Conservation (phyloP, 768 basidiomycete genomes). For the Mrakia frigida region DNA sequence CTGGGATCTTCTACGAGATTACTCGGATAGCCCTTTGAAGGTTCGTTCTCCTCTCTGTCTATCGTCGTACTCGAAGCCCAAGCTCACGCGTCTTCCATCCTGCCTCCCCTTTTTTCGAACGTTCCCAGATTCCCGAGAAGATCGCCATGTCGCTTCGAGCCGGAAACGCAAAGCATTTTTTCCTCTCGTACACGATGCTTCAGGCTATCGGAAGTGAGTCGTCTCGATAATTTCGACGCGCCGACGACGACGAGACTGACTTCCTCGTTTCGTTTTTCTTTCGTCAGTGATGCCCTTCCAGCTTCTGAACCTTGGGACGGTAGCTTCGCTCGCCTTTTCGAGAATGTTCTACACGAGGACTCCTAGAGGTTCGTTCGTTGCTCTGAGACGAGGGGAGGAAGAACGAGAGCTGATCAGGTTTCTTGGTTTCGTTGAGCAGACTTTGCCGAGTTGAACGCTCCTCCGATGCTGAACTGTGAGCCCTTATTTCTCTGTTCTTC, state of each 20-base stretch:
- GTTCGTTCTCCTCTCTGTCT: background rate
- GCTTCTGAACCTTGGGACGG: slow-evolving; percentile 80
- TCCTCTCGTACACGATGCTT: slow-evolving; percentile 50
- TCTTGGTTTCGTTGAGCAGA: slow-evolving; percentile 51
- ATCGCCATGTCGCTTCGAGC: slow-evolving; percentile 64
- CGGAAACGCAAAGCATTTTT: slow-evolving; percentile 50
- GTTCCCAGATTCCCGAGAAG: slow-evolving; percentile 60
- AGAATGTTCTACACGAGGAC: slow-evolving; percentile 77
- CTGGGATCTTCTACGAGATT: slow-evolving; percentile 47
- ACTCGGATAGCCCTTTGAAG: background rate
- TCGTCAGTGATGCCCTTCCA: slow-evolving; percentile 88
- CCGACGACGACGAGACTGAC: background rate
- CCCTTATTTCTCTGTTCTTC: background rate
- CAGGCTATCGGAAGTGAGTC: slow-evolving; percentile 38
- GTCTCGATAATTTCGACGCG: too few relatives aligned
- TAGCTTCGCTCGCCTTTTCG: slow-evolving; percentile 70
- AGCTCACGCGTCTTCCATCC: background rate
- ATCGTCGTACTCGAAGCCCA: background rate
- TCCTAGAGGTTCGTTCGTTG: slow-evolving; percentile 65
- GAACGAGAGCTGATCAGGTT: slow-evolving; percentile 20
- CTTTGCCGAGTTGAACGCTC: slow-evolving; percentile 91
- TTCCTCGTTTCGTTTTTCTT: slow-evolving; percentile 54
- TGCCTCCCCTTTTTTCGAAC: slow-evolving; percentile 46
- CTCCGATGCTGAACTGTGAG: slow-evolving; percentile 84
- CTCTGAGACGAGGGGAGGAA: background rate